Evolutionary conservation across 2,329 filamentous ascomycete species (phyloP).

Genomic region (Xylaria sp.): DNA sequence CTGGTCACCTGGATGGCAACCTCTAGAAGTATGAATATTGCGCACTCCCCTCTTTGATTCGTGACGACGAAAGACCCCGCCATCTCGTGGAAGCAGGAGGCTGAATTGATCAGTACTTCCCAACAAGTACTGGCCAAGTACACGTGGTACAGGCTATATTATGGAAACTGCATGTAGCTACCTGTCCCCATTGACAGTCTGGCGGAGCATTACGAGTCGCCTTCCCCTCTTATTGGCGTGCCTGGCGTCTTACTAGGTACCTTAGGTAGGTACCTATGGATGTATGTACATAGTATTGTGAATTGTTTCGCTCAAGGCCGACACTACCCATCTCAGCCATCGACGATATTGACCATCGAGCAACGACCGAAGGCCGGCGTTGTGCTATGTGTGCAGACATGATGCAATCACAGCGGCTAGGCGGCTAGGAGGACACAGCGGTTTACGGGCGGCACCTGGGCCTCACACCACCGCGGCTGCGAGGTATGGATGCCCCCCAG

Average conservation of each 20-base stretch:
- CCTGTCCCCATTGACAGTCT: neutral
- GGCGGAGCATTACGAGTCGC: neutral
- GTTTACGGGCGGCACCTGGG: too few relatives aligned
- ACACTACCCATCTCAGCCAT: neutral
- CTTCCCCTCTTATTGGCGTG: neutral
- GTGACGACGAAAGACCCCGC: constrained; percentile 2
- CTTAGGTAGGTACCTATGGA: too few relatives aligned
- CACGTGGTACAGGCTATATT: neutral
- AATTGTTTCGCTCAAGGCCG: neutral
- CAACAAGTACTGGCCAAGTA: neutral
- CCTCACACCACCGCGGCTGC: too few relatives aligned
- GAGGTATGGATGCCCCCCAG: too few relatives aligned
- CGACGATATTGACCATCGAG: too few relatives aligned
- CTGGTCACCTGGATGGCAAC: constrained; percentile 18
- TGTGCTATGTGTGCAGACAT: too few relatives aligned
- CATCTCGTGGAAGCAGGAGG: constrained; percentile 7
- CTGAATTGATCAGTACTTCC: constrained; percentile 4
- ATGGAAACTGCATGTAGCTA: neutral
- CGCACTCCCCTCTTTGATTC: constrained; percentile 4
- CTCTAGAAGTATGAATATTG: constrained; percentile 1
- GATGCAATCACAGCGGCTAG: too few relatives aligned
- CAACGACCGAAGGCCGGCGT: too few relatives aligned
- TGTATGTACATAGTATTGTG: neutral
- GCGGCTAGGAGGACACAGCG: too few relatives aligned
- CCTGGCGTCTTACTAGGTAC: too few relatives aligned